Percentiles rank a stretch among this genome's conserved stretches.
phyloP scores from a whole-genome alignment of 108 stramenopile genomes.

The Pseudonitzschia delicatissima region DNA sequence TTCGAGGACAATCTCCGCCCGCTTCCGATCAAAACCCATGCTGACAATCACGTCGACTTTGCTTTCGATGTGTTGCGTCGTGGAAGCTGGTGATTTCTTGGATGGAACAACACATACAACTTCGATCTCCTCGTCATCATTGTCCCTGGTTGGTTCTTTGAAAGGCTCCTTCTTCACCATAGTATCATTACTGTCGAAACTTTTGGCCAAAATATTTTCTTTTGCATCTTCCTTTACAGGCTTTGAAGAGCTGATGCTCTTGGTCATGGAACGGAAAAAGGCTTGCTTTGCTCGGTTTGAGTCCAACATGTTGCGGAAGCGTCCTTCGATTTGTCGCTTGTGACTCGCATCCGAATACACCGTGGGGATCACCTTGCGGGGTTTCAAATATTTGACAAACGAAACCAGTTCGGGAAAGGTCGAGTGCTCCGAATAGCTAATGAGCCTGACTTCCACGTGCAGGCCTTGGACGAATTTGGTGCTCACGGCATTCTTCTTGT shows the following conservation, averaged over 20 bases:
- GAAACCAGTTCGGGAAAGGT: constrained; percentile 71
- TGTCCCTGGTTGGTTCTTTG: not conserved
- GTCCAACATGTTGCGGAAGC: constrained; percentile 49
- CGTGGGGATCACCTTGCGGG: constrained; percentile 73
- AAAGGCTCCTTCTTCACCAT: too few species aligned
- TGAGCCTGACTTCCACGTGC: constrained; percentile 48
- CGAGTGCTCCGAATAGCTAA: constrained; percentile 84
- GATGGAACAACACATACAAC: not conserved
- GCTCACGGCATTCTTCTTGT: constrained; percentile 47
- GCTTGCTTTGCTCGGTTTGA: constrained; percentile 41
- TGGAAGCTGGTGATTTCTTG: not conserved
- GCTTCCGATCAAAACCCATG: constrained; percentile 22
- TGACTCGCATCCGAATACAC: constrained; percentile 51
- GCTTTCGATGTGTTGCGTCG: not conserved
- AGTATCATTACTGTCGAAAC: not conserved
- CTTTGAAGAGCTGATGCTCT: not conserved
- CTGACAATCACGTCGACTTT: constrained; percentile 5
- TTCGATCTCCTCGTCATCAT: not conserved
- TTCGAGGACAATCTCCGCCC: constrained; percentile 1
- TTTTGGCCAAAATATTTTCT: not conserved
- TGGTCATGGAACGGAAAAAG: constrained; percentile 48
- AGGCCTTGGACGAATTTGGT: constrained; percentile 12
- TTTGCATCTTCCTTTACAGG: not conserved
- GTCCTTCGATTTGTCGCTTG: constrained; percentile 37
- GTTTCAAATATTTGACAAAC: constrained; percentile 66